phyloP scores from a whole-genome alignment of 257 asterid genomes.

The Coffea canephora region DNA sequence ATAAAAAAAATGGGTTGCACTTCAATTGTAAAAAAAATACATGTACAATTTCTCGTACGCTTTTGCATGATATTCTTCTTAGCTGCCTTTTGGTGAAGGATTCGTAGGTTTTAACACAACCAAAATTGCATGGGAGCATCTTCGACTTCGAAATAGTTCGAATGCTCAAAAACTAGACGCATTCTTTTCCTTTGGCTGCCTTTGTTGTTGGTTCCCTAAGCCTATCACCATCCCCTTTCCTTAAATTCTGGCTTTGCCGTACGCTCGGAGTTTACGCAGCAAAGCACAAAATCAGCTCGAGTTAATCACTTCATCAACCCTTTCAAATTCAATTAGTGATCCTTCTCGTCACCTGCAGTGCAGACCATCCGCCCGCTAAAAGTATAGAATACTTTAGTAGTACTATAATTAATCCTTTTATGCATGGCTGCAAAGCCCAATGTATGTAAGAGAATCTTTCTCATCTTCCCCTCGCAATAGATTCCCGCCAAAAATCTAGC shows the following conservation, averaged over 20 bases:
- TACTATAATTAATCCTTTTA: neutral
- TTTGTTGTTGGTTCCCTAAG: too few relatives aligned
- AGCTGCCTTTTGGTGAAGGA: too few relatives aligned
- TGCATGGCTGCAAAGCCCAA: constrained; percentile 13
- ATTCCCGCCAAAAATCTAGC: constrained; percentile 20
- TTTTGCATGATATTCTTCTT: neutral
- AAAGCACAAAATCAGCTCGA: neutral
- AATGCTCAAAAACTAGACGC: too few relatives aligned
- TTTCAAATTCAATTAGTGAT: neutral
- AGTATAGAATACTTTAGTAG: neutral
- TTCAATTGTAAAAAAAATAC: neutral
- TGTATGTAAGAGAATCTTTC: neutral
- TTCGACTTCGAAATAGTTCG: too few relatives aligned
- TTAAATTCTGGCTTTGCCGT: constrained; percentile 12
- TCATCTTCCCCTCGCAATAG: constrained; percentile 2
- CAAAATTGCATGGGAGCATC: neutral
- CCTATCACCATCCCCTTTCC: neutral
- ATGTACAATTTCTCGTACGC: neutral
- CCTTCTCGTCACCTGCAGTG: neutral
- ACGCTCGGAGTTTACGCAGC: neutral
- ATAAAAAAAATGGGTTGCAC: neutral
- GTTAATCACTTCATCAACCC: neutral
- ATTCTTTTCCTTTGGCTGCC: neutral
- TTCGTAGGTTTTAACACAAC: neutral
- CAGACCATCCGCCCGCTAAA: too few relatives aligned